Conservation (phyloP, 2,329 filamentous ascomycete species). For the Epichloe baconii region DNA sequence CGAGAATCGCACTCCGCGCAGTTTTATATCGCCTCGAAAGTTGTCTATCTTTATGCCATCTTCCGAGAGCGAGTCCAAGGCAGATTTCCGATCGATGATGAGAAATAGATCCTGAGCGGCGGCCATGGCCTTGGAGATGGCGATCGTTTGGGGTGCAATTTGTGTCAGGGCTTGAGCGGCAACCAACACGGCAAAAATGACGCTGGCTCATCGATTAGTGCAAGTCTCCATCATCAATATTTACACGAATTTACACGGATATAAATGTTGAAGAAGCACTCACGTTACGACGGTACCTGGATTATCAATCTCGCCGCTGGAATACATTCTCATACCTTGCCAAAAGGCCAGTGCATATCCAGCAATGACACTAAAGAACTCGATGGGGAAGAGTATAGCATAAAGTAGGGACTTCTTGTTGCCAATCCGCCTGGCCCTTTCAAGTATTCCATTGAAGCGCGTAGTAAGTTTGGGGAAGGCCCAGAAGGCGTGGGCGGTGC, state of each 20-base stretch:
- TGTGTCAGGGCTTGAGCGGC: constrained; percentile 31
- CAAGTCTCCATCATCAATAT: no score
- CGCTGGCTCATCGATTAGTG: constrained; percentile 15
- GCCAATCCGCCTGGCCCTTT: constrained; percentile 25
- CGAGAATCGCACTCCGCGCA: constrained; percentile 35
- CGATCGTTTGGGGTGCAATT: constrained; percentile 32
- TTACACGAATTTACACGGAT: constrained; percentile 17
- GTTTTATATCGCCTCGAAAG: constrained; percentile 31
- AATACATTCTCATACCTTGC: constrained; percentile 35
- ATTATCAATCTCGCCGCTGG: constrained; percentile 28
- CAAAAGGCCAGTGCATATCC: constrained; percentile 38
- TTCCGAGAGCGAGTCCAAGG: constrained; percentile 28
- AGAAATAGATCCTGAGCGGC: constrained; percentile 34
- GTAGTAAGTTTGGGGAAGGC: constrained; percentile 28
- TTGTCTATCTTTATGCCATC: constrained; percentile 18
- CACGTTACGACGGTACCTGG: constrained; percentile 34
- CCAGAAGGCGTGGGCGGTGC: constrained; percentile 38
- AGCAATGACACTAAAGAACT: constrained; percentile 34
- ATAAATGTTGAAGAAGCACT: constrained; percentile 7
- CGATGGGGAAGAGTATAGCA: constrained; percentile 28
- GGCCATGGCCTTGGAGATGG: constrained; percentile 31
- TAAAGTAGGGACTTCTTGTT: constrained; percentile 30
- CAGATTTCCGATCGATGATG: constrained; percentile 31
- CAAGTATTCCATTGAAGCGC: constrained; percentile 29
- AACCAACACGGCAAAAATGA: constrained; percentile 34